Base-by-base conservation (phyloP, 2,329 filamentous ascomycete genomes). In the Ascocoryne sarcoides region DNA sequence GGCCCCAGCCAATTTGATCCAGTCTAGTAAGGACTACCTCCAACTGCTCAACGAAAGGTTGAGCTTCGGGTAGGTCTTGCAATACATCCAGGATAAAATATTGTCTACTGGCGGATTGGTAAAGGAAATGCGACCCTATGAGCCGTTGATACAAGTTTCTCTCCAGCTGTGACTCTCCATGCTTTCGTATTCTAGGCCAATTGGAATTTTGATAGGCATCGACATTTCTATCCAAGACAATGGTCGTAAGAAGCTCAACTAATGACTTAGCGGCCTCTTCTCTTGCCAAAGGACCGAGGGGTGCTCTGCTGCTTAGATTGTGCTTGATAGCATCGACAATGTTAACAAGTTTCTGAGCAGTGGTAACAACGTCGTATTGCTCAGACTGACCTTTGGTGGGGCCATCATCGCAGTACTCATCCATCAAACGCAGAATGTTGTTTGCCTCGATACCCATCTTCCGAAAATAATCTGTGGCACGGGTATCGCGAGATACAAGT, bases 111-210 rank as follows among this genome's bases (percentile, higher is more conserved):
- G 49, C 47, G 29, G 45, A 48, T 7, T 31, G 32, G 8, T 26
- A 36, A 14, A 46, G 48, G 10, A 36, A 30, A 10, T 18, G 16
- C 18, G 43, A 46, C 5, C 53, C 53, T 26, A 59, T 54, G 21
- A 59, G 47, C 16, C 48, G 48, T 17, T 50, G 4, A 32, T 55
- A 59, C 2, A 59, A 42, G 32, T 58, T 59, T 12, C 55, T 49
- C 21, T 55, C 45, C 3, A 46, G 47, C n/a, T 37, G 37, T 32
- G 40, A 49, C 30, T 59, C 55, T 5, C 43, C 50, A 20, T 48
- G 46, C 1, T 37, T 40, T 37, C 48, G 46, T 19, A 39, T 49
- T 30, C 54, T 45, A 10, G 40, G 32, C 46, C 49, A 52, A 29
- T 33, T 46, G 34, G 39, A 16, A 23, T 47, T 42, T 5, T 45